Base-by-base conservation (phyloP, 2,329 filamentous ascomycete genomes). In the Verticillium dahliae region DNA sequence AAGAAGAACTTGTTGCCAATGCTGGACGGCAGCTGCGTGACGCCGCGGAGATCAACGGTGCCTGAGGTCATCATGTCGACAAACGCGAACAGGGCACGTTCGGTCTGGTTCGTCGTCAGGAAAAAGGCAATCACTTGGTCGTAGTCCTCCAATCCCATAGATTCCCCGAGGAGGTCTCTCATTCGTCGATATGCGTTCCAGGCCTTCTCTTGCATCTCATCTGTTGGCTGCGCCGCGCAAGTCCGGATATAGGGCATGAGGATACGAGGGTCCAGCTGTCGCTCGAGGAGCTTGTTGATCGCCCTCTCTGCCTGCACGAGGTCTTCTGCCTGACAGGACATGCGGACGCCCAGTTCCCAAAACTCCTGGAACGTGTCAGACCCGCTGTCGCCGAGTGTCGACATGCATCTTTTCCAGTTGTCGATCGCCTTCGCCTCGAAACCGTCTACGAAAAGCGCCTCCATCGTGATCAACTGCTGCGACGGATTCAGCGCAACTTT, bases 21-120 rank as follows among this genome's bases (percentile, higher is more conserved):
- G 9, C 78, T 74, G 1, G 77, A 76, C 1, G 83, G 83, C 61
- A 85, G 73, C 58, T 69, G 72, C 7, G 69, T 67, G 58, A 67
- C 70, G 62, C 76, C 76, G 59, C 75, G 76, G 57, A 84, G 69
- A 61, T 84, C 78, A 60, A 85, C 73, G 55, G 78, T 71, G 5
- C 83, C 82, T 4, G 84, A 83, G 62, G 86, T 85, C 86, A 96
- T 92, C 92, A 97, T 96, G 72, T 97, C 91, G 67, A 89, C 90
- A 73, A 96, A 96, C 0, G 91, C 85, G 60, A 86, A 85, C 60
- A 94, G 81, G 1, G 90, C 91, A 63, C 87, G 81, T 63, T 89
- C 83, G 6, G 85, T 80, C 62, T 87, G 81, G 60, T 86, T 84
- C 6, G 85, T 81, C 27, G 86, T 80, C 33, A 97, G 76, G 69